Conservation (phyloP, 2,329 filamentous ascomycete genomes). For the Verticillium dahliae region DNA sequence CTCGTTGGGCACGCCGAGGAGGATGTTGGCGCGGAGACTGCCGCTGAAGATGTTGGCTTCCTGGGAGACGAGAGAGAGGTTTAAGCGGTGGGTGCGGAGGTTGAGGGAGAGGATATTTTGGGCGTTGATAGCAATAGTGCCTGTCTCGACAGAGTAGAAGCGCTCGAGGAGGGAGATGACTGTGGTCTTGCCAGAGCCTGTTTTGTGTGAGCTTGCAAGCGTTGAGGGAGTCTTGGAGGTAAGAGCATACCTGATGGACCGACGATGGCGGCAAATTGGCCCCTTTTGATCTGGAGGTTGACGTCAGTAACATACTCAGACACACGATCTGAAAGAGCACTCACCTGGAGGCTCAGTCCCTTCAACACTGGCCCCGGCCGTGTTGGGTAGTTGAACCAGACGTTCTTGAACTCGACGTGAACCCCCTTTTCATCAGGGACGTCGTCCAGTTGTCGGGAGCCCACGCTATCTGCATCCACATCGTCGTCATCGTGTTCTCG, state of each 20-base stretch:
- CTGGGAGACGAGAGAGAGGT: constrained; percentile 42
- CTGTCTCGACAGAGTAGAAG: constrained; percentile 43
- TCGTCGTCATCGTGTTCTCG: constrained; percentile 24
- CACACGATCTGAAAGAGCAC: neutral
- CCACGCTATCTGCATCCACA: constrained; percentile 15
- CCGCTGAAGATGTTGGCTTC: constrained; percentile 44
- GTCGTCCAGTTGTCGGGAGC: neutral
- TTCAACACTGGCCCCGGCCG: constrained; percentile 3
- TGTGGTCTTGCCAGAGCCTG: constrained; percentile 44
- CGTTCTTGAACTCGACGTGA: constrained; percentile 13
- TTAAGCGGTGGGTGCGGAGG: constrained; percentile 27
- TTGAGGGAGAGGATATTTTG: constrained; percentile 23
- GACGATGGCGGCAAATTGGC: constrained; percentile 37
- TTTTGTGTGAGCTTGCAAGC: neutral
- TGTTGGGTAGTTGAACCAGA: constrained; percentile 16
- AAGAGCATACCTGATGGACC: constrained; percentile 24
- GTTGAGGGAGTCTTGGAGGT: neutral
- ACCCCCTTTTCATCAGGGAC: constrained; percentile 4
- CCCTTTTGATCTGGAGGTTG: constrained; percentile 20
- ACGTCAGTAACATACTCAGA: neutral
- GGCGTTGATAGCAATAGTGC: constrained; percentile 25
- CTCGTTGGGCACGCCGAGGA: constrained; percentile 34
- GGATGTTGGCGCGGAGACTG: constrained; percentile 39
- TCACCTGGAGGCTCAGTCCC: neutral
- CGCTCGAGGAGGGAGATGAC: constrained; percentile 46